Evolutionary conservation across 1,139 yeast species (phyloP).

Genomic region (Yamadazyma triangularis): DNA sequence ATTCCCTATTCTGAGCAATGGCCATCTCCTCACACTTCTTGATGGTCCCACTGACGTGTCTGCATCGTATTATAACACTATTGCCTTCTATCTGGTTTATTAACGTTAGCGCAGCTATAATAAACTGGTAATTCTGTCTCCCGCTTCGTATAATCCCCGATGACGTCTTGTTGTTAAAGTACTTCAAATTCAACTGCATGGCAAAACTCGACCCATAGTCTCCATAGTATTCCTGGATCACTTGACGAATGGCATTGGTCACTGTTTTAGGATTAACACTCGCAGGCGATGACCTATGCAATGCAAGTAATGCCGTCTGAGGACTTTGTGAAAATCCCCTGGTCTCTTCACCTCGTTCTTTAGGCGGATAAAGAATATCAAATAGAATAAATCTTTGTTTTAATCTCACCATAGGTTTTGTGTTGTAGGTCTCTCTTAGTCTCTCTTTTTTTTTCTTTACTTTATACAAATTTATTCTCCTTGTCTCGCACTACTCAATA

Average conservation of each 20-base stretch:
- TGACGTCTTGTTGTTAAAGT: slow-evolving; percentile 76
- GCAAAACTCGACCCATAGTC: slow-evolving; percentile 75
- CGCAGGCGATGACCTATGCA: slow-evolving; percentile 49
- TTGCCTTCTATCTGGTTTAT: slow-evolving; percentile 52
- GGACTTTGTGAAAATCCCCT: slow-evolving; percentile 21
- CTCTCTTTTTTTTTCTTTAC: too few species aligned
- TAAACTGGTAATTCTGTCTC: slow-evolving; percentile 56
- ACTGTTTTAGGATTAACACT: slow-evolving; percentile 43
- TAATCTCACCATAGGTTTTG: slow-evolving; percentile 85
- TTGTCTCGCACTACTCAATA: slow-evolving; percentile 12
- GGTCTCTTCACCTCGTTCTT: slow-evolving; percentile 13
- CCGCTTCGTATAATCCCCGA: slow-evolving; percentile 82
- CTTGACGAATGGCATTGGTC: slow-evolving; percentile 48
- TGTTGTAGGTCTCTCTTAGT: too few species aligned
- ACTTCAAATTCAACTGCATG: slow-evolving; percentile 61
- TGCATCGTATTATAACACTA: slow-evolving; percentile 54
- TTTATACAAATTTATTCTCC: too few species aligned
- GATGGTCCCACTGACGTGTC: slow-evolving; percentile 83
- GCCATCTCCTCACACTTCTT: slow-evolving; percentile 75
- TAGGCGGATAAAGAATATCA: slow-evolving; percentile 67
- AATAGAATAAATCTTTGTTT: slow-evolving; percentile 82
- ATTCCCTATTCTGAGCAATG: slow-evolving; percentile 37
- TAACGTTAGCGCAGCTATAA: slow-evolving; percentile 67
- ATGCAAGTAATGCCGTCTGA: slow-evolving; percentile 34
- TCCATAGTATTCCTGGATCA: slow-evolving; percentile 63